phyloP scores from a whole-genome alignment of 2,329 filamentous ascomycete species.

The Claviceps monticola region DNA sequence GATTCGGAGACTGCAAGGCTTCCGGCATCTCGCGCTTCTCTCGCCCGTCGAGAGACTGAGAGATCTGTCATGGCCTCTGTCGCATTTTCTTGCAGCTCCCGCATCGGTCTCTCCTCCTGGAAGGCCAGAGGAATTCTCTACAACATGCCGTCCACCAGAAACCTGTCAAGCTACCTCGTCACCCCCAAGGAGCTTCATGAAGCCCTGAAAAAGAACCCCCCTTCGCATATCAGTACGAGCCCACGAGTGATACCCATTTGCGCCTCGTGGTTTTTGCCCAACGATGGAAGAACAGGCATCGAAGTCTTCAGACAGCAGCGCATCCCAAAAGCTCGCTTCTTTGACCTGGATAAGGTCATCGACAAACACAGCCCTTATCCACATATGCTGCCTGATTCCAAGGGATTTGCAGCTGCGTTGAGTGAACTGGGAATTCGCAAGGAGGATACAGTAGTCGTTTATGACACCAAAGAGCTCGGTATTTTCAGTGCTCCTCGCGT shows the following conservation, averaged over 20 bases:
- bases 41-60: not conserved
- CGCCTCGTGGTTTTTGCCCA: slow-evolving; percentile 92
- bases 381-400: slow-evolving; percentile 82
- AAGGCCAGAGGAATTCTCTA: slow-evolving; percentile 18
- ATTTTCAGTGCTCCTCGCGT: slow-evolving; percentile 91
- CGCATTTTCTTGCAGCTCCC: slow-evolving; percentile 27
- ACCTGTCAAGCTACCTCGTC: slow-evolving; percentile 71
- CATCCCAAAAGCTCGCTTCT: slow-evolving; percentile 86
- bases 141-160: slow-evolving; percentile 15
- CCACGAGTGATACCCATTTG: slow-evolving; percentile 80
- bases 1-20: not conserved
- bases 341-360: slow-evolving; percentile 85
- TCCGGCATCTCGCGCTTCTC: not conserved
- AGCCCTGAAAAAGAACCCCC: slow-evolving; percentile 70
- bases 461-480: slow-evolving; percentile 80
- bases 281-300: slow-evolving; percentile 70
- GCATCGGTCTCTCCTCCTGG: slow-evolving; percentile 25
- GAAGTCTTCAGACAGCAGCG: slow-evolving; percentile 69
- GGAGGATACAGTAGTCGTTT: slow-evolving; percentile 86
- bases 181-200: slow-evolving; percentile 69
- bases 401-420: slow-evolving; percentile 79
- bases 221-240: slow-evolving; percentile 64
- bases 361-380: slow-evolving; percentile 82
- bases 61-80: slow-evolving; percentile 26
- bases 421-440: slow-evolving; percentile 71